Conservation (phyloP, 2,329 filamentous ascomycete genomes). For the Paraphoma sp. region DNA sequence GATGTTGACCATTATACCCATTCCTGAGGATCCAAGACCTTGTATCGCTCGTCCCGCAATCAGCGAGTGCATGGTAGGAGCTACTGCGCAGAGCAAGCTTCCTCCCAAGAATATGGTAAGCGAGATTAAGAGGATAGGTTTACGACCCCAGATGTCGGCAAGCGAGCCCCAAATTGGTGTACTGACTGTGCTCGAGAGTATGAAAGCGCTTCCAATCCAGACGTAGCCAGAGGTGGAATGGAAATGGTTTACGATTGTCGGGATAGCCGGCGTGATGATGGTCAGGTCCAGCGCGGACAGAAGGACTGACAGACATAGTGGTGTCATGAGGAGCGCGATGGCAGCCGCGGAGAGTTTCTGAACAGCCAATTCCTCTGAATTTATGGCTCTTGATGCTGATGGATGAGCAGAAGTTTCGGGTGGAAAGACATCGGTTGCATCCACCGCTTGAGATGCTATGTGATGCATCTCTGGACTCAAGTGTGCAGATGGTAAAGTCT, state of each 20-base stretch:
- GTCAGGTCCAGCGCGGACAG: constrained; percentile 52
- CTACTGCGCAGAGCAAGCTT: constrained; percentile 55
- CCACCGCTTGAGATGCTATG: background rate
- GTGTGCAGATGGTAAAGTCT: background rate
- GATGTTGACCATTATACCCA: constrained; percentile 57
- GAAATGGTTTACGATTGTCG: constrained; percentile 66
- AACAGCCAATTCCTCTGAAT: background rate
- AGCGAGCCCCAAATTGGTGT: constrained; percentile 70
- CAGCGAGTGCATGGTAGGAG: constrained; percentile 55
- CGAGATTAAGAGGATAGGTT: constrained; percentile 55
- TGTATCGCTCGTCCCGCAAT: constrained; percentile 60
- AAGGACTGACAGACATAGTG: constrained; percentile 19
- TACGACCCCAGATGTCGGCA: constrained; percentile 61
- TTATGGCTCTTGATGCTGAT: background rate
- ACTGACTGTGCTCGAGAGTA: constrained; percentile 69
- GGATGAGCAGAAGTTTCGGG: background rate
- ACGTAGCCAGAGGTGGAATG: constrained; percentile 70
- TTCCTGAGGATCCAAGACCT: constrained; percentile 56
- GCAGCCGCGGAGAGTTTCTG: background rate
- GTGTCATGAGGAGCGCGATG: background rate
- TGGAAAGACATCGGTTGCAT: background rate
- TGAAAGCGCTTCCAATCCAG: constrained; percentile 75
- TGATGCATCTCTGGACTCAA: background rate
- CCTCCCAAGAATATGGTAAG: constrained; percentile 56
- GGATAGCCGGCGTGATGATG: constrained; percentile 67